Base-by-base conservation (phyloP, 441 rosid species). In the Hura crepitans region DNA sequence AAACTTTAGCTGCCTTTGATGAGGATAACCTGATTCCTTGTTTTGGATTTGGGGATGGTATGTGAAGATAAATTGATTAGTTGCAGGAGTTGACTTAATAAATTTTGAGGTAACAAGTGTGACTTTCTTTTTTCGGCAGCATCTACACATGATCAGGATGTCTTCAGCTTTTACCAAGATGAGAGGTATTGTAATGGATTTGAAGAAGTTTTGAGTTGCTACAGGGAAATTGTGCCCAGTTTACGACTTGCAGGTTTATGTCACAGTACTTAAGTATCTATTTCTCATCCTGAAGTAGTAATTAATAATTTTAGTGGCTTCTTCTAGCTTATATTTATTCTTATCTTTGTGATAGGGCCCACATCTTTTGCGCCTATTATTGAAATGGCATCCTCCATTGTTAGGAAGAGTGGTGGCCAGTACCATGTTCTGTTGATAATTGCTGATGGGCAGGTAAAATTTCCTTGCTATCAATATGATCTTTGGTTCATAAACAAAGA, bases 281-380 rank as follows among this genome's bases (percentile, higher is more conserved):
- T 50, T 62, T 63, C 71, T 68, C 57, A 50, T 57, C 61, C 30
- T 53, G 15, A 13, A 65, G 70, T 68, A 53, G 59, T 47, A 42
- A 23, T 70, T 68, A n/a, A 72, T 66, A 51, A 39, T 35, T 45
- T 43, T 55, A 59, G 49, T 59, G 23, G 11, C 33, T 14, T 66
- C 30, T 30, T 70, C 3, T 50, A 30, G 25, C 39, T 69, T 58
- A 59, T 70, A 18, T 23, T 54, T 56, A 18, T 45, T 58, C n/a
- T 28, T 30, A 28, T 53, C 17, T 56, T 46, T 57, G 72, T 17
- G 0, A 65, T 76, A 92, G 99, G 97, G 62, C 98, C 99, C 0
- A 95, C 98, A 42, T 95, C 99, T 35, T 95, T 95, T 78, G 97
- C 96, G 25, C 99, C 99, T 11, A 74, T 95, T 56, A 87, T 95